phyloP scores from a whole-genome alignment of 2,329 filamentous ascomycete species.

The Colletotrichum sp. region DNA sequence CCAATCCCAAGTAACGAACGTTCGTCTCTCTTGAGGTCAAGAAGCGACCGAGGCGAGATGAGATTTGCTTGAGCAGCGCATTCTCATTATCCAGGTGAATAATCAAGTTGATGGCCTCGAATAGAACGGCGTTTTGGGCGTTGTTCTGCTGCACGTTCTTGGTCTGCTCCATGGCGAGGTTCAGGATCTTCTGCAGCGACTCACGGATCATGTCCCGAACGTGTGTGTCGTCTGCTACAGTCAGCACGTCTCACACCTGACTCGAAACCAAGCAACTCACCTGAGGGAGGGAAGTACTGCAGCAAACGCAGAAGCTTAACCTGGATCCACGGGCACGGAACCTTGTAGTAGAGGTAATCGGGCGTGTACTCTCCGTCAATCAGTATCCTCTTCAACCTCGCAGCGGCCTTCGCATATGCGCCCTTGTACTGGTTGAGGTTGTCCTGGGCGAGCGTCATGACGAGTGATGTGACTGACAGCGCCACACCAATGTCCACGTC shows the following conservation, averaged over 20 bases:
- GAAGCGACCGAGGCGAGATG: conserved; percentile 87
- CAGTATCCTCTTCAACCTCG: conserved; percentile 85
- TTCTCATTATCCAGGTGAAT: conserved; percentile 97
- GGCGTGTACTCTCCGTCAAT: conserved; percentile 87
- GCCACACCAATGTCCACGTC: conserved; percentile 93
- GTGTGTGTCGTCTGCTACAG: conserved; percentile 79
- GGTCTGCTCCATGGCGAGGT: conserved; percentile 88
- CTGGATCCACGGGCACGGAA: conserved; percentile 98
- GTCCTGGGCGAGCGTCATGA: conserved; percentile 94
- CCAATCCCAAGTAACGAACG: conserved; percentile 91
- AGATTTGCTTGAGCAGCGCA: conserved; percentile 95
- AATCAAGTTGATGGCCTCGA: conserved; percentile 97
- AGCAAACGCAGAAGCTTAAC: conserved; percentile 90
- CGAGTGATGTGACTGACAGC: conserved; percentile 91
- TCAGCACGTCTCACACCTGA: background rate
- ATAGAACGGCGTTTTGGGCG: conserved; percentile 95
- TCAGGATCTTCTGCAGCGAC: conserved; percentile 88
- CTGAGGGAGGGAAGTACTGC: conserved; percentile 95
- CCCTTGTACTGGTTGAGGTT: conserved; percentile 94
- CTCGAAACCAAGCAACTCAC: conserved; percentile 51
- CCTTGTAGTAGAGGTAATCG: conserved; percentile 98
- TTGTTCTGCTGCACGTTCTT: conserved; percentile 99
- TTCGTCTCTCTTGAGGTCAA: conserved; percentile 98
- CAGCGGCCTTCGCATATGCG: conserved; percentile 91
- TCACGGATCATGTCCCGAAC: conserved; percentile 91